Percentiles rank a stretch among this genome's conserved stretches.
phyloP scores from a whole-genome alignment of 2,329 filamentous ascomycete species.

The Fusarium cyanostomum region DNA sequence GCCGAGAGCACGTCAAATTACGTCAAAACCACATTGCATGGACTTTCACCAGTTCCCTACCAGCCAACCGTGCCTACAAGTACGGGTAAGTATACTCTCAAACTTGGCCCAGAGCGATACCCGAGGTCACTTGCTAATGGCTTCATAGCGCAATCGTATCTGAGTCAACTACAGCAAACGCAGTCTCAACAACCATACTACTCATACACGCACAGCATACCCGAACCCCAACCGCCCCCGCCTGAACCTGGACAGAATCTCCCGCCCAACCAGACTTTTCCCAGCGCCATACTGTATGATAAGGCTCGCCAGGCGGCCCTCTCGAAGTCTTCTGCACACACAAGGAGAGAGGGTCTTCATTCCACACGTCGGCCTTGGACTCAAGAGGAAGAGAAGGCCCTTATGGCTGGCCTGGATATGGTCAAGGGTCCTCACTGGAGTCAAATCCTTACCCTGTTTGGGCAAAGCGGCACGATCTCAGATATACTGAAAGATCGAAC shows the following conservation, averaged over 20 bases:
- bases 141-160: conserved; percentile 49
- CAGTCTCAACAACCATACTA: conserved; percentile 51
- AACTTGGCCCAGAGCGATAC: background rate
- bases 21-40: conserved; percentile 55
- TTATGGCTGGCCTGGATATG: conserved; percentile 87
- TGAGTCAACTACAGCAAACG: conserved; percentile 52
- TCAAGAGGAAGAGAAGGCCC: conserved; percentile 86
- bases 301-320: conserved; percentile 67
- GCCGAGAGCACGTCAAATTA: conserved; percentile 57
- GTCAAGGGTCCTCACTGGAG: conserved; percentile 95
- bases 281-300: conserved; percentile 66
- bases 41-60: conserved; percentile 54
- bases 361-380: conserved; percentile 83
- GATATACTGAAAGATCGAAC: conserved; percentile 88
- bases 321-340: conserved; percentile 64
- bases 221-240: conserved; percentile 48
- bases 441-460: conserved; percentile 87
- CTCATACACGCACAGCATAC: conserved; percentile 47
- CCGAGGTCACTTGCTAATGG: conserved; percentile 42
- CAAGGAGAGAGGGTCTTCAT: conserved; percentile 65
- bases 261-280: conserved; percentile 65
- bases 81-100: conserved; percentile 44
- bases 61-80: conserved; percentile 54
- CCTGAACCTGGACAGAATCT: conserved; percentile 51
- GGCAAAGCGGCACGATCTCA: conserved; percentile 79